Conservation (phyloP, 2,329 filamentous ascomycete genomes). For the Akanthomyces dipterigenus region DNA sequence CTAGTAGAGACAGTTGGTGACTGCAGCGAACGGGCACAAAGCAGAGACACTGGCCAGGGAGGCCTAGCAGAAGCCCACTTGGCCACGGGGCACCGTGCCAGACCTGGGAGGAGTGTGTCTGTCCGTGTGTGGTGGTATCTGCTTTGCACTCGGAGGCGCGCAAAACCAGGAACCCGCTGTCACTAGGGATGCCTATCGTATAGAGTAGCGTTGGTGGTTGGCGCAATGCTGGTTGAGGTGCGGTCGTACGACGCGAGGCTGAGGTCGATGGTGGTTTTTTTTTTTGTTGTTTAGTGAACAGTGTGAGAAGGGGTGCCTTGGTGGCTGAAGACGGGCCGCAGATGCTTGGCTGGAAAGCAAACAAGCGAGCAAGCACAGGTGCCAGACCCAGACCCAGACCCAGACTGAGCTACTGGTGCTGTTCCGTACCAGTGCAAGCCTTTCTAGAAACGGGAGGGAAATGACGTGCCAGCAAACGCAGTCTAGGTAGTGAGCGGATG, state of each 20-base stretch:
- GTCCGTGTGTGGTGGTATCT: not conserved
- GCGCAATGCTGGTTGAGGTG: not conserved
- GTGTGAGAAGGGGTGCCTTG: not conserved
- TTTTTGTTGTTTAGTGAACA: slow-evolving; percentile 5
- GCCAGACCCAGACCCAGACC: not conserved
- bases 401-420: too few species aligned
- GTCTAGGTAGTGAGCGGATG: too few species aligned
- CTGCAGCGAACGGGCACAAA: not conserved
- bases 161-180: not conserved
- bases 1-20: not conserved
- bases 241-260: not conserved
- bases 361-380: not conserved
- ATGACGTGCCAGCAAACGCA: too few species aligned
- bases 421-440: too few species aligned
- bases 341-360: not conserved
- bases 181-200: not conserved
- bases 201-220: not conserved
- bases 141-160: not conserved
- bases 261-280: not conserved
- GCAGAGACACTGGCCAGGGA: not conserved
- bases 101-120: not conserved
- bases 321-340: not conserved
- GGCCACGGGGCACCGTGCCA: not conserved
- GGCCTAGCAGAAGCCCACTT: not conserved
- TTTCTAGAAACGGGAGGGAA: too few species aligned